phyloP scores from a whole-genome alignment of 257 asterid species.

The Euphrasia confusa region DNA sequence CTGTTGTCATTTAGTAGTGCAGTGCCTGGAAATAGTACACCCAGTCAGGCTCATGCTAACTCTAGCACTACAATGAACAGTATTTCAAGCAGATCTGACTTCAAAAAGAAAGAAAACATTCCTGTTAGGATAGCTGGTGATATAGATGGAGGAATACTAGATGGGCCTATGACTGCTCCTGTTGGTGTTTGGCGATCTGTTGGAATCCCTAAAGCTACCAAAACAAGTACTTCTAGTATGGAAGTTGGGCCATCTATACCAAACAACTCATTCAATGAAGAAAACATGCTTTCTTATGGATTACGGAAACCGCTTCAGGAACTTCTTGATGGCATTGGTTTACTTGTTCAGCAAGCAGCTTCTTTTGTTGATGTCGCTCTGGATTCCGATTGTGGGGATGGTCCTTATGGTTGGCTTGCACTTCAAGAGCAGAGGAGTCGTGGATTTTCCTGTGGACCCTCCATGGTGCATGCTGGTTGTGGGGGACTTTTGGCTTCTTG shows the following conservation, averaged over 20 bases:
- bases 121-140: conserved; percentile 96
- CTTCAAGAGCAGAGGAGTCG: conserved; percentile 98
- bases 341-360: conserved; percentile 97
- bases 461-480: conserved; percentile 99
- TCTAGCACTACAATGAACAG: conserved; percentile 60
- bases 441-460: conserved; percentile 96
- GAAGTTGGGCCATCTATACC: conserved; percentile 62
- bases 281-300: conserved; percentile 87
- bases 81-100: conserved; percentile 58
- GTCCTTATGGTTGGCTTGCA: conserved; percentile 97
- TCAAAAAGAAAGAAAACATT: conserved; percentile 75
- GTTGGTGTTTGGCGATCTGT: conserved; percentile 99
- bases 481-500: conserved; percentile 94
- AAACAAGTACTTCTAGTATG: conserved; percentile 54
- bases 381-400: conserved; percentile 96
- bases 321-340: conserved; percentile 87
- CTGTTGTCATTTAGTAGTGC: conserved; percentile 59
- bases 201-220: conserved; percentile 64
- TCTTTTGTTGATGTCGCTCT: conserved; percentile 94
- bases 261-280: conserved; percentile 81
- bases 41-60: conserved; percentile 56
- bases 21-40: conserved; percentile 45
- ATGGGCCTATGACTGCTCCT: conserved; percentile 76
- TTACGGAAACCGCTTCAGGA: conserved; percentile 93
- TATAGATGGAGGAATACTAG: conserved; percentile 70